Conservation (phyloP, 495 filamentous ascomycete species). For the Glarea lozoyensis region DNA sequence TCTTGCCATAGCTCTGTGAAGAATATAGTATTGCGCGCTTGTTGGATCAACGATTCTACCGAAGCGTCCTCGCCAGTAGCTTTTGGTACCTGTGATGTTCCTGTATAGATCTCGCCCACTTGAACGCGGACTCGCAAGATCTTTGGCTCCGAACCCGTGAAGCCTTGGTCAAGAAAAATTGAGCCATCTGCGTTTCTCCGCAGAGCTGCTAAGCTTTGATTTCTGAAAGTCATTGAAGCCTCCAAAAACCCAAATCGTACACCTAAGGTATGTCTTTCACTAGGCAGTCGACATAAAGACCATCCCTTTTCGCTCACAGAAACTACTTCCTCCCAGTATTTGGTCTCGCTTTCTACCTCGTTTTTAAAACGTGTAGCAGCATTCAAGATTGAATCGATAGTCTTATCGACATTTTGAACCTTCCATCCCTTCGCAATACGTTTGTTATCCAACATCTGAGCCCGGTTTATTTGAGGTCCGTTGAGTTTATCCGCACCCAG, state of each 20-base stretch:
- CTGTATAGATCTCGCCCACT: constrained; percentile 35
- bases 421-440: constrained; percentile 68
- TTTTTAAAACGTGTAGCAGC: constrained; percentile 63
- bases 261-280: constrained; percentile 63
- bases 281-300: constrained; percentile 66
- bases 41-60: constrained; percentile 58
- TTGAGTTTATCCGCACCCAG: constrained; percentile 65
- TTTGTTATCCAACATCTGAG: constrained; percentile 44
- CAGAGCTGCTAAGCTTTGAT: constrained; percentile 69
- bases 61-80: constrained; percentile 27
- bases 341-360: constrained; percentile 68
- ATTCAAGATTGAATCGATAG: constrained; percentile 65
- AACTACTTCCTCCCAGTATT: constrained; percentile 82
- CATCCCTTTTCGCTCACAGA: constrained; percentile 75
- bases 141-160: constrained; percentile 44
- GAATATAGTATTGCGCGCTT: constrained; percentile 80
- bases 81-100: constrained; percentile 35
- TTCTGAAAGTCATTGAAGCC: constrained; percentile 64
- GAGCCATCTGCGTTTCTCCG: constrained; percentile 64
- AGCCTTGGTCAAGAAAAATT: constrained; percentile 63
- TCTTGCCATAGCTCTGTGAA: constrained; percentile 94
- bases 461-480: constrained; percentile 42
- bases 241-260: constrained; percentile 87
- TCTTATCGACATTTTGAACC: constrained; percentile 60
- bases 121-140: constrained; percentile 54